These are phyloP conservation scores for Rhynchospora tenuis DNA, from an alignment of 176 grass and related monocot species.

Conservation along the genomic window DNA sequence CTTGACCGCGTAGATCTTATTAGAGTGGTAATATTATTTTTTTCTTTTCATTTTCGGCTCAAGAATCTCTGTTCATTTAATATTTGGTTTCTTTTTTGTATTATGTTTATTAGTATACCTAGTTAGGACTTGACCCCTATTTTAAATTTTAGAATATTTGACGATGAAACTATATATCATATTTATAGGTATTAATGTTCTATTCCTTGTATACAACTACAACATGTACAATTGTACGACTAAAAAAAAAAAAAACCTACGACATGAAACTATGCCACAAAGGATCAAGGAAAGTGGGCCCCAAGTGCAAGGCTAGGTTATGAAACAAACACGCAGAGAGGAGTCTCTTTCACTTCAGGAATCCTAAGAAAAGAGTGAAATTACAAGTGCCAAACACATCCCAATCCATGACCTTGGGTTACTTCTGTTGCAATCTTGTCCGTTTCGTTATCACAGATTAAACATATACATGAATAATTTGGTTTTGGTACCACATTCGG, in stretches of 20 bases:
- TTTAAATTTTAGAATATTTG: too few species aligned
- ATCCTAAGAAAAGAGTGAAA: conserved; percentile 24
- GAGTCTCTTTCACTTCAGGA: conserved; percentile 31
- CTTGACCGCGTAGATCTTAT: too few species aligned
- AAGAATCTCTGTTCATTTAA: too few species aligned
- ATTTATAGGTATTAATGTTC: not conserved
- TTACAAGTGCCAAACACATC: conserved; percentile 6
- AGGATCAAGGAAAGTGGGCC: not conserved
- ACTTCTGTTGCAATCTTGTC: not conserved
- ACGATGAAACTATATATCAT: too few species aligned
- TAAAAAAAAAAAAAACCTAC: too few species aligned
- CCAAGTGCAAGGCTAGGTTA: not conserved
- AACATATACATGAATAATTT: not conserved
- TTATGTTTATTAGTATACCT: too few species aligned
- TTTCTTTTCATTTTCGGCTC: too few species aligned
- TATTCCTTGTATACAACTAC: too few species aligned
- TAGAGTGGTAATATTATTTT: too few species aligned
- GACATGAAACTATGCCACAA: not conserved
- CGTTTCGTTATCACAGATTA: not conserved
- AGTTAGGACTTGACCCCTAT: too few species aligned
- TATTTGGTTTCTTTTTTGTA: too few species aligned
- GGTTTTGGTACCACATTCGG: not conserved
- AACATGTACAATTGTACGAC: too few species aligned
- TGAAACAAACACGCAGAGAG: not conserved
- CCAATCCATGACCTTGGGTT: not conserved